Evolutionary conservation across 768 basidiomycete genomes (phyloP), one percentile per base, ranked within the genome.

Genomic region (Suillus placidus): DNA sequence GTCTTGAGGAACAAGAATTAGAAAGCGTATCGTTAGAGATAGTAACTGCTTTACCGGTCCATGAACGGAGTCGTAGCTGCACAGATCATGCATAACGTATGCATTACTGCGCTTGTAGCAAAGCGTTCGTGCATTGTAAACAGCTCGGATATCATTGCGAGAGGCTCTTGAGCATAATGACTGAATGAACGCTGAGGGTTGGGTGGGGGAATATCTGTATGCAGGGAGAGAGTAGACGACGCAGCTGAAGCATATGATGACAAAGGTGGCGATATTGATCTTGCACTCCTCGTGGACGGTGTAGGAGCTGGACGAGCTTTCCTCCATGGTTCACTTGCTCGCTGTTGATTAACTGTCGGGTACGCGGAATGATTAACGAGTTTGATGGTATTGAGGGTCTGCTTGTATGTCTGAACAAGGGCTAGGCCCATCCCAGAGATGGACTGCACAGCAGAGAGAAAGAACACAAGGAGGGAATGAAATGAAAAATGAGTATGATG

Each of bases 361-460:
- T 35, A 67, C 26, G 38, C 30, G 7, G 77, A 75, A 69, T 84
- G 80, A 67, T 92, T 89, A 34, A 92, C 88, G 37, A 82, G 82
- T 75, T 86, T 89, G 69, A 91, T 87, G 52, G 90, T 88, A 63
- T 77, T 79, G 9, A 90, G 72, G 16, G 84, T 82, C 69, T 87
- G 88, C 73, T 85, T 88, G 80, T 91, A 91, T 26, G 85, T 80
- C 57, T 89, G 84, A 55, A 91, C 86, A 61, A 94, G 78, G 43
- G 86, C 81, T 14, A 94, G 85, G 69, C 88, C 88, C 43, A 82
- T 77, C 10, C 90, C 88, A 0, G 93, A 93, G 40, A 94, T 75
- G 7, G 83, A 80, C 70, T 93, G 92, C 16, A 94, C 81, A 35
- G 88, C 82, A 14, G 94, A 92, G 26, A 96, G 88, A 23, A 92